phyloP scores from a whole-genome alignment of 345 rosid genomes.

The Citropsis articulata region DNA sequence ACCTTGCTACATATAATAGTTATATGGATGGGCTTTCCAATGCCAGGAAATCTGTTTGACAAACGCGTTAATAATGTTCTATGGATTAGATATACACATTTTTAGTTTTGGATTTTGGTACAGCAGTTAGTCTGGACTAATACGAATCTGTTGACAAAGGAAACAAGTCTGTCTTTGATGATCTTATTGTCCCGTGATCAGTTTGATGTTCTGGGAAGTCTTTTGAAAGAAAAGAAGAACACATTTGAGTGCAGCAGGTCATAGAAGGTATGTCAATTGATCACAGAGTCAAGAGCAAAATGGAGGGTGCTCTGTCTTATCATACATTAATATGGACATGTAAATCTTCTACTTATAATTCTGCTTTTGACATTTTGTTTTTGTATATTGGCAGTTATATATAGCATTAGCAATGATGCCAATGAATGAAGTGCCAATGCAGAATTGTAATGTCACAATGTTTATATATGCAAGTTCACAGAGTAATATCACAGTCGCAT shows the following conservation, averaged over 20 bases:
- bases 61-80: neutral
- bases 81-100: neutral
- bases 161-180: neutral
- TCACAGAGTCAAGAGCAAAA: neutral
- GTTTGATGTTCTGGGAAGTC: neutral
- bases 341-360: neutral
- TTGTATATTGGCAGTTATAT: neutral
- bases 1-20: slow-evolving; percentile 65
- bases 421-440: neutral
- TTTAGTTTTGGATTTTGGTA: neutral
- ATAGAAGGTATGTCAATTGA: neutral
- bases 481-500: neutral
- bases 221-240: neutral
- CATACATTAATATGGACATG: neutral
- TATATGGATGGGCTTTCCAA: slow-evolving; percentile 54
- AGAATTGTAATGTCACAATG: neutral
- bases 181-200: neutral
- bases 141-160: neutral
- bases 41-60: slow-evolving; percentile 6
- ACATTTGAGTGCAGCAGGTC: neutral
- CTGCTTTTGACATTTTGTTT: neutral
- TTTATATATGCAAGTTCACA: neutral
- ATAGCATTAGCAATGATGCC: neutral
- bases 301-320: neutral
- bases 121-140: neutral